Conservation (phyloP, 2,329 filamentous ascomycete species). For the Diaporthe caulivora region DNA sequence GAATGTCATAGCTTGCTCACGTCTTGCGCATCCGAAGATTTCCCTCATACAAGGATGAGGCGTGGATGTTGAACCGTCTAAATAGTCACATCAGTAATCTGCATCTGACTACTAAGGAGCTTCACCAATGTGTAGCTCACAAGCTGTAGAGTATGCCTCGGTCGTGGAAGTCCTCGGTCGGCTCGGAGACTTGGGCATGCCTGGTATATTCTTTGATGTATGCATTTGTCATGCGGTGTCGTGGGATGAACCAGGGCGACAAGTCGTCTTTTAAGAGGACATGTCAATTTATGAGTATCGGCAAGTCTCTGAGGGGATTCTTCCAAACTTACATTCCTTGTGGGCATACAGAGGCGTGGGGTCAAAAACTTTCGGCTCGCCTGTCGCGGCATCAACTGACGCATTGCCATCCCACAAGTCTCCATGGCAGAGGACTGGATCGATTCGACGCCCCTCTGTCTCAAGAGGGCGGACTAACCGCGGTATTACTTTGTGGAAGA, state of each 20-base stretch:
- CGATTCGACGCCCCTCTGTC: constrained; percentile 51
- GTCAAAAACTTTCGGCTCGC: constrained; percentile 52
- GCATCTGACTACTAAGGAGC: not conserved
- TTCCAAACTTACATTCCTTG: constrained; percentile 50
- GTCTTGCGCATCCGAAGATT: constrained; percentile 41
- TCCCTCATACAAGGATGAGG: constrained; percentile 44
- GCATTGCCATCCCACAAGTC: constrained; percentile 56
- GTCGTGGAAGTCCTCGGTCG: constrained; percentile 47
- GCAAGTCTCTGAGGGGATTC: not conserved
- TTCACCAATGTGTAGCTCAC: constrained; percentile 38
- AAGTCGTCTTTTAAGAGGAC: constrained; percentile 42
- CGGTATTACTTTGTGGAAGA: constrained; percentile 57
- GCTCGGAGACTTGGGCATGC: constrained; percentile 43
- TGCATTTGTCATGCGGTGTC: constrained; percentile 43
- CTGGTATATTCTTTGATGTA: constrained; percentile 45
- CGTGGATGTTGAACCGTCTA: constrained; percentile 40
- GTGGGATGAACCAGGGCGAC: constrained; percentile 45
- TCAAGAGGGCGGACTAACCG: constrained; percentile 56
- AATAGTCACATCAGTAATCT: too few species aligned
- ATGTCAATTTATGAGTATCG: not conserved
- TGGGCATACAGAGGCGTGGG: constrained; percentile 53
- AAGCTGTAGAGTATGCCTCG: constrained; percentile 46
- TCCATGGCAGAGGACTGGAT: constrained; percentile 56
- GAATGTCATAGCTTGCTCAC: constrained; percentile 15
- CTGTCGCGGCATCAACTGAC: constrained; percentile 46